Base-by-base conservation (phyloP, 768 basidiomycete genomes). In the Leccinum fibrillosum region DNA sequence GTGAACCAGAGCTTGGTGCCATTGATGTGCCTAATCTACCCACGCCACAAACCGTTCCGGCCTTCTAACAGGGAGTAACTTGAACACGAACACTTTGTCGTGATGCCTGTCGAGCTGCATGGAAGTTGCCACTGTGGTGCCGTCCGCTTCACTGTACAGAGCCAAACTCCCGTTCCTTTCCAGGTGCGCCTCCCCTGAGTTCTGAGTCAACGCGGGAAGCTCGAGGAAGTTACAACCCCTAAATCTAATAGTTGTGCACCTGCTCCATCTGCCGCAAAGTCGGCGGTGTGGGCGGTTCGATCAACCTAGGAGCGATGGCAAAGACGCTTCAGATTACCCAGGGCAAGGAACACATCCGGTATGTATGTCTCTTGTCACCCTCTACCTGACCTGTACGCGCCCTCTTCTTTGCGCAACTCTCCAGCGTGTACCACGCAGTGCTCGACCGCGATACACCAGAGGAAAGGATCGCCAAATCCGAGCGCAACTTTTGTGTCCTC, bases 211-310 rank as follows among this genome's bases (percentile, higher is more conserved):
- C 12, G 13, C 34, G 2, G 15, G 35, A 3, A 35, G 15, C 35
- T 35, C 0, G 15, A 35, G 35, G 35, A 35, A 37, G 37, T 39
- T n/a, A n/a, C 17, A 39, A 39, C 7, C 1, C 5, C 13, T 35
- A 15, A 6, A 19, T 10, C 13, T 8, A 1, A 12, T 58, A 86
- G 82, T 67, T 88, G 32, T 88, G 86, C 63, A 53, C 82, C 5
- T 88, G 86, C 66, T 86, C 85, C 34, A 86, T 88, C 60, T 88
- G 86, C 65, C 82, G 86, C 57, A 88, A 88, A 68, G 84, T 86
- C 10, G 86, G 86, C 39, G 86, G 86, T 13, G 73, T 73, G 0
- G 84, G 86, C 12, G 86, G 86, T 0, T 82, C 85, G 2, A 78
- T 88, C 67, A 88, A 88, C 60, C 79, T 88, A n/a, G 82, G 84